Percentiles rank a stretch among this genome's conserved stretches.
These are phyloP conservation scores for Gnetum montanum DNA, from an alignment of 75 land plant species.

Conservation along the genomic window DNA sequence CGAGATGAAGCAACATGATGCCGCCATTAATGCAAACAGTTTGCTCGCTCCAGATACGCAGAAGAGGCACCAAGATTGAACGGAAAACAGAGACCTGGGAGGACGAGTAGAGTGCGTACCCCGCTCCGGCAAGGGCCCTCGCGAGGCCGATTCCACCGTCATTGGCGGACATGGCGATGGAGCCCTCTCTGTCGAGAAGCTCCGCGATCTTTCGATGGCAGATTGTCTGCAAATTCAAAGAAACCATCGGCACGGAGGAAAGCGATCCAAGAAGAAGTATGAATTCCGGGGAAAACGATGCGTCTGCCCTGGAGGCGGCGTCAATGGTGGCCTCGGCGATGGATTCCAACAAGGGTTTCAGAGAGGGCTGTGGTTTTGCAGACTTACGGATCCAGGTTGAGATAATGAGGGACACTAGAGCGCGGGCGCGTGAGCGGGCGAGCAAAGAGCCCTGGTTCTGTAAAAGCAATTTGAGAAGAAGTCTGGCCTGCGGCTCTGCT, in stretches of 20 bases:
- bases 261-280: conserved; percentile 60
- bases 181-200: conserved; percentile 13
- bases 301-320: background rate
- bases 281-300: conserved; percentile 11
- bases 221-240: conserved; percentile 10
- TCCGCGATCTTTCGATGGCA: conserved; percentile 38
- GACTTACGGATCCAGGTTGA: conserved; percentile 58
- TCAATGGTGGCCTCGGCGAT: background rate
- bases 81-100: conserved; percentile 12
- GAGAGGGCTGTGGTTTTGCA: conserved; percentile 5
- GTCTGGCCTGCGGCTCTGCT: conserved; percentile 69
- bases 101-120: conserved; percentile 52
- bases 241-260: conserved; percentile 14
- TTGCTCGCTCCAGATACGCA: conserved; percentile 36
- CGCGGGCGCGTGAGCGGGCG: conserved; percentile 18
- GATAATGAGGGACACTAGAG: conserved; percentile 22
- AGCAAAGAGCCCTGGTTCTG: background rate
- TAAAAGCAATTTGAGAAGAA: conserved; percentile 38
- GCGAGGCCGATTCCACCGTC: conserved; percentile 13
- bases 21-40: conserved; percentile 23
- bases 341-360: background rate
- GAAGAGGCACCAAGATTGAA: conserved; percentile 27
- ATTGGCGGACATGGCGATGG: background rate
- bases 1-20: conserved; percentile 57
- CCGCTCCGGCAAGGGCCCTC: conserved; percentile 58